Percentiles rank a stretch among this genome's conserved stretches.
These are phyloP conservation scores for Amanita thiersii DNA, from an alignment of 768 basidiomycete genomes.

Conservation along the genomic window DNA sequence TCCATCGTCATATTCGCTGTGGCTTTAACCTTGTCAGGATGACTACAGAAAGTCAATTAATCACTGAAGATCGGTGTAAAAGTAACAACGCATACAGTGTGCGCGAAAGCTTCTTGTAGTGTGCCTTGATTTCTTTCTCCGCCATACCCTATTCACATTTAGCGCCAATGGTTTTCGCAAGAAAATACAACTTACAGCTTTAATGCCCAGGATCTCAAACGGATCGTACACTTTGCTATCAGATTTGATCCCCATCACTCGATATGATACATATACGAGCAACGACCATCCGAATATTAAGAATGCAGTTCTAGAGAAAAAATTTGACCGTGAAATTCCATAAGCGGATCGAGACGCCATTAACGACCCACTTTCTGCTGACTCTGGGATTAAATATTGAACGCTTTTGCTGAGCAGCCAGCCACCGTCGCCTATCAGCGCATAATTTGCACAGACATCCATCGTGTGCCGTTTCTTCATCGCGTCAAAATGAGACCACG, in stretches of 20 bases:
- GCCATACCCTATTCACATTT: constrained; percentile 40
- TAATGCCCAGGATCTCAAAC: constrained; percentile 86
- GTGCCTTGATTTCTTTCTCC: constrained; percentile 92
- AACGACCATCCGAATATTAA: constrained; percentile 67
- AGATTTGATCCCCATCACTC: constrained; percentile 45
- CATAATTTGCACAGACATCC: constrained; percentile 64
- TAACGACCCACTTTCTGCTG: constrained; percentile 38
- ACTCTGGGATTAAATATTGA: constrained; percentile 41
- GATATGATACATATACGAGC: constrained; percentile 62
- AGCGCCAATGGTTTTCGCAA: constrained; percentile 2
- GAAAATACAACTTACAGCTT: constrained; percentile 36
- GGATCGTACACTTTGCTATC: constrained; percentile 83
- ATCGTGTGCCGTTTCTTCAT: constrained; percentile 19
- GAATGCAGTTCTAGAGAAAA: constrained; percentile 47
- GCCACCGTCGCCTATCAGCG: constrained; percentile 39
- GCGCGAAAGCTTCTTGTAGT: constrained; percentile 87
- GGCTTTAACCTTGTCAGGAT: constrained; percentile 93
- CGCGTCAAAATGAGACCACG: constrained; percentile 8
- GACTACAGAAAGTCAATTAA: constrained; percentile 38
- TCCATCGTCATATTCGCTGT: constrained; percentile 80
- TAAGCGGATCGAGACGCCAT: neutral
- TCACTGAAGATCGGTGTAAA: neutral
- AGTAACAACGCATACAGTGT: constrained; percentile 47
- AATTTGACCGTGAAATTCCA: constrained; percentile 7
- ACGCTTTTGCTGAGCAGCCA: constrained; percentile 33